Conservation (phyloP, 169 alveolate genomes). For the Besnoitia besnoiti region DNA sequence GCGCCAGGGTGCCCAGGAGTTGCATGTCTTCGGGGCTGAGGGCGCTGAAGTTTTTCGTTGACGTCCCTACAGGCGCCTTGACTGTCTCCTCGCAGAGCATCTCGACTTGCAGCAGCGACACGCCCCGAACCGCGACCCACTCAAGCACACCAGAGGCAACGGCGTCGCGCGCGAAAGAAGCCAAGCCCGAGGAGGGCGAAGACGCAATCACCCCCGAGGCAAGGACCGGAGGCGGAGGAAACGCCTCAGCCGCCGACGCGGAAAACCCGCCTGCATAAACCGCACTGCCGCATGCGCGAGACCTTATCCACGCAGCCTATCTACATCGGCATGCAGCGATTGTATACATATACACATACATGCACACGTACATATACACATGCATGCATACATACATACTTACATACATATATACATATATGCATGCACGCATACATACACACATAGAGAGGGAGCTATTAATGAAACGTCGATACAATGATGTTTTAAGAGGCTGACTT, state of each 20-base stretch:
- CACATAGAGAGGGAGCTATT: neutral
- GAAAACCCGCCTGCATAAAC: neutral
- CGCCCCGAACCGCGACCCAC: neutral
- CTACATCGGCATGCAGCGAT: neutral
- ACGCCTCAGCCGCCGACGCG: neutral
- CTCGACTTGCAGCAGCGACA: conserved; percentile 17
- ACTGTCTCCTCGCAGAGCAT: neutral
- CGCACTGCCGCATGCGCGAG: neutral
- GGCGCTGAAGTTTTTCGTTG: neutral
- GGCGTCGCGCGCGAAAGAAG: neutral
- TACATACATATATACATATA: neutral
- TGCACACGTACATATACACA: neutral
- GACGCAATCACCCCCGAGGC: neutral
- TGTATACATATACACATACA: neutral
- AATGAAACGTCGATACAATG: no score
- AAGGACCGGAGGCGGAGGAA: neutral
- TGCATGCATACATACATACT: neutral
- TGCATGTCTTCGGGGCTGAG: neutral
- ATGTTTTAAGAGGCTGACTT: no score
- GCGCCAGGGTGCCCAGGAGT: neutral
- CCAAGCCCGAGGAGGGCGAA: neutral
- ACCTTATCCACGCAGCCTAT: neutral
- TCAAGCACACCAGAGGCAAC: neutral
- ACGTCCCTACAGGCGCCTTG: neutral
- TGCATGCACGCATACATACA: neutral